A percentile compares a stretch with the other conserved stretches of the same genome.
phyloP scores from a whole-genome alignment of 2,329 filamentous ascomycete species.

The Proliferodiscus dingleyae region DNA sequence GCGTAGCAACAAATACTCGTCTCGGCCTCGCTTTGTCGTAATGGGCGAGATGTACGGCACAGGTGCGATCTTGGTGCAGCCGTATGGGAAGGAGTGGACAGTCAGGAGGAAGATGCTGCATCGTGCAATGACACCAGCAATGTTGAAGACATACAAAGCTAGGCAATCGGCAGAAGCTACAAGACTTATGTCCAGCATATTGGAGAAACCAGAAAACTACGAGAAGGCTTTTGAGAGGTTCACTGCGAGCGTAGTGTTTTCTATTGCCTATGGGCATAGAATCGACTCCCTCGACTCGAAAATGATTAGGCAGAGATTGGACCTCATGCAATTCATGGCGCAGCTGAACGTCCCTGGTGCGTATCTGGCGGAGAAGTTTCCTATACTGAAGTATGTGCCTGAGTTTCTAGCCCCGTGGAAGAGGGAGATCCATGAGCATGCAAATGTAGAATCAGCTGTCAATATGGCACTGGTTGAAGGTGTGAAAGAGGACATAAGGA shows the following conservation, averaged over 20 bases:
- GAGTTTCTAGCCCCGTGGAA: slow-evolving; percentile 28
- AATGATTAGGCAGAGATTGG: slow-evolving; percentile 42
- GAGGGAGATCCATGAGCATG: slow-evolving; percentile 18
- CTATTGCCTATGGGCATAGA: slow-evolving; percentile 46
- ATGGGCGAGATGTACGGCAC: slow-evolving; percentile 39
- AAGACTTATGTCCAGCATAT: slow-evolving; percentile 39
- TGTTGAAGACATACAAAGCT: slow-evolving; percentile 40
- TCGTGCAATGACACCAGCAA: slow-evolving; percentile 40
- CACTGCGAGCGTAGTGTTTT: slow-evolving; percentile 45
- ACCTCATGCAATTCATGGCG: slow-evolving; percentile 44
- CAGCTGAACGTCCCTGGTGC: slow-evolving; percentile 39
- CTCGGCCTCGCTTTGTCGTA: slow-evolving; percentile 40
- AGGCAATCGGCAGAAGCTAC: slow-evolving; percentile 46
- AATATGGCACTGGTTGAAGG: slow-evolving; percentile 29
- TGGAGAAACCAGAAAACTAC: slow-evolving; percentile 37
- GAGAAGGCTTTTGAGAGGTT: slow-evolving; percentile 44
- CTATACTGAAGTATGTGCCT: slow-evolving; percentile 30
- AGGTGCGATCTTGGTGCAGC: slow-evolving; percentile 43
- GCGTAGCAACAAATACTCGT: slow-evolving; percentile 40
- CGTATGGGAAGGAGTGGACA: slow-evolving; percentile 44
- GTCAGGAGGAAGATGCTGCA: slow-evolving; percentile 38
- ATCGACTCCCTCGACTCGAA: slow-evolving; percentile 43
- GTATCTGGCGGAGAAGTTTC: slow-evolving; percentile 34
- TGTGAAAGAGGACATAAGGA: slow-evolving; percentile 25
- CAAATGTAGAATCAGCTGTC: slow-evolving; percentile 16